Conservation (phyloP, 495 filamentous ascomycete species). For the Neurospora pannonica region DNA sequence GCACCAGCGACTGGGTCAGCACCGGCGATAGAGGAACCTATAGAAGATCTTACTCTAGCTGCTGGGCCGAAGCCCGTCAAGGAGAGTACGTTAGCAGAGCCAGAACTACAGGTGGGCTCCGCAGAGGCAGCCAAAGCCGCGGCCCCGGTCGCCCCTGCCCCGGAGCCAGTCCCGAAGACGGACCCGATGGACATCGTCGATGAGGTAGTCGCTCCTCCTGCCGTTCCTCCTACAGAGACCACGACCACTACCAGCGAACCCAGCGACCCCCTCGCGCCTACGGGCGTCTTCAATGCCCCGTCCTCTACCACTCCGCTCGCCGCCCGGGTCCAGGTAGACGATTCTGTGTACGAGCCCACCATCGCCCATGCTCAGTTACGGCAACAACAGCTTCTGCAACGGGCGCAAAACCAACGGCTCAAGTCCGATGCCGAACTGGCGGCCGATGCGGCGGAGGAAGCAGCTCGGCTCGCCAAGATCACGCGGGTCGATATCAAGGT, state of each 20-base stretch:
- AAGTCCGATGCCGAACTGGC: slow-evolving; percentile 59
- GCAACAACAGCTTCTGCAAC: slow-evolving; percentile 58
- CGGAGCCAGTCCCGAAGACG: neutral
- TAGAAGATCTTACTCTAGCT: slow-evolving; percentile 5
- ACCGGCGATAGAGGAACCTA: slow-evolving; percentile 9
- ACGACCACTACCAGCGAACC: neutral
- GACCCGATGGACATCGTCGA: neutral
- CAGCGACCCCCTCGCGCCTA: slow-evolving; percentile 29
- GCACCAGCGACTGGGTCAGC: slow-evolving; percentile 7
- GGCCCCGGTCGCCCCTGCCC: neutral
- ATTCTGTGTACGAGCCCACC: slow-evolving; percentile 71
- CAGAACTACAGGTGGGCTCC: slow-evolving; percentile 2
- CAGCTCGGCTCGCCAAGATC: slow-evolving; percentile 52
- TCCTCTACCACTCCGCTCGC: slow-evolving; percentile 64
- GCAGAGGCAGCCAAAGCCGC: neutral
- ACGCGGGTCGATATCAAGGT: slow-evolving; percentile 67
- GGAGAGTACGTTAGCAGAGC: neutral
- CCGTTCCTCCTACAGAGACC: neutral
- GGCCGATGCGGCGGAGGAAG: slow-evolving; percentile 45
- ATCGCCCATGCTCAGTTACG: slow-evolving; percentile 77
- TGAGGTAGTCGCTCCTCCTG: neutral
- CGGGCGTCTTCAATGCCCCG: slow-evolving; percentile 71
- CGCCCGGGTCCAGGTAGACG: slow-evolving; percentile 51
- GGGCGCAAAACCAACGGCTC: slow-evolving; percentile 58
- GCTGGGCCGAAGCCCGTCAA: neutral